Percentiles rank a stretch among this genome's conserved stretches.
Conservation (phyloP, 768 basidiomycete genomes). For the Tricholoma sp. region DNA sequence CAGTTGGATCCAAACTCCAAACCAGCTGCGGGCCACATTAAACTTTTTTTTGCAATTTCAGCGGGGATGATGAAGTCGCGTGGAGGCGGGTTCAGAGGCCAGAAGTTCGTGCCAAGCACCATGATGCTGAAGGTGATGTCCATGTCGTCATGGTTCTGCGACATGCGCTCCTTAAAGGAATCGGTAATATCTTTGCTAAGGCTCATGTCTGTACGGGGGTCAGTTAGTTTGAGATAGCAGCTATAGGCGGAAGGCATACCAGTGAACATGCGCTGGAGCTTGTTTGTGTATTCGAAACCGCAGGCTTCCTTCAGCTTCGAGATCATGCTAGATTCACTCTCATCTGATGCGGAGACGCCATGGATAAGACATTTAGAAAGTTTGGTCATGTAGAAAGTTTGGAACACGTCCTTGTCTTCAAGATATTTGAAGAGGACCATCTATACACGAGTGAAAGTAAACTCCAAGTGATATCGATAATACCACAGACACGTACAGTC, state of each 20-base stretch:
- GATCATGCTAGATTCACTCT: conserved; percentile 98
- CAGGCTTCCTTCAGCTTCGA: conserved; percentile 97
- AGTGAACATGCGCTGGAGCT: conserved; percentile 98
- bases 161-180: conserved; percentile 94
- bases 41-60: too few species aligned
- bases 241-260: conserved; percentile 40
- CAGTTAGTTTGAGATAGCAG: neutral
- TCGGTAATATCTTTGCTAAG: conserved; percentile 95
- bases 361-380: conserved; percentile 93
- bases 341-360: conserved; percentile 90
- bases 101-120: conserved; percentile 96
- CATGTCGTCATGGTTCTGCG: conserved; percentile 82
- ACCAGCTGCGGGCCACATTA: too few species aligned
- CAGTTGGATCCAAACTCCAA: too few species aligned
- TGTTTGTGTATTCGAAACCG: conserved; percentile 98
- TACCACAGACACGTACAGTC: conserved; percentile 30
- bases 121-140: conserved; percentile 91
- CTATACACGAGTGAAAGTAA: conserved; percentile 40
- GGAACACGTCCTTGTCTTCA: conserved; percentile 99
- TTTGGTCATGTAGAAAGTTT: conserved; percentile 97
- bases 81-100: conserved; percentile 84
- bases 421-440: conserved; percentile 99
- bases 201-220: conserved; percentile 70
- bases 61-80: conserved; percentile 88
- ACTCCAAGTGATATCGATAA: conserved; percentile 20